Evolutionary conservation across 2,329 filamentous ascomycete genomes (phyloP).

Genomic region (Aureobasidium musti): DNA sequence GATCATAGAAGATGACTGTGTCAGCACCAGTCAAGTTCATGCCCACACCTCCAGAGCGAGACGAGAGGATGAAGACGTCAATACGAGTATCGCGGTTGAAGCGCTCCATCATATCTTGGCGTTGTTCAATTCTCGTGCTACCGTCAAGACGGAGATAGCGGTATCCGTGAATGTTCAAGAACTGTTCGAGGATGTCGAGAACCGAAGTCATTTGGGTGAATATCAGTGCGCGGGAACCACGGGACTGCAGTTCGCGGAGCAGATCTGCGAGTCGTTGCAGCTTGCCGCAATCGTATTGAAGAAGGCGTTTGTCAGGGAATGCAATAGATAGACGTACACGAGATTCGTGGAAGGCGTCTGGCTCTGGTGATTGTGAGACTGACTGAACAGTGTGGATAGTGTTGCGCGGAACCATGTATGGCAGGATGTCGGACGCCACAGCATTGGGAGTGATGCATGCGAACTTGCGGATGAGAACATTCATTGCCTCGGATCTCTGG

Average conservation of each 20-base stretch:
- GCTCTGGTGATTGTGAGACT: slow-evolving; percentile 9
- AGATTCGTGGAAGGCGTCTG: slow-evolving; percentile 90
- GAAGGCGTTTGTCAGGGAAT: slow-evolving; percentile 92
- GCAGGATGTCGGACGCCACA: slow-evolving; percentile 74
- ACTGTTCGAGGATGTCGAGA: slow-evolving; percentile 94
- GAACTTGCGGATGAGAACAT: slow-evolving; percentile 79
- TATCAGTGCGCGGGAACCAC: slow-evolving; percentile 90
- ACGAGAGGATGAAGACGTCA: slow-evolving; percentile 92
- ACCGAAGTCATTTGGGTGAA: slow-evolving; percentile 99
- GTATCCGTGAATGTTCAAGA: slow-evolving; percentile 96
- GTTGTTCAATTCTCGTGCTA: slow-evolving; percentile 93
- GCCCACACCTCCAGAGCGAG: slow-evolving; percentile 87
- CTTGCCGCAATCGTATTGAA: slow-evolving; percentile 98
- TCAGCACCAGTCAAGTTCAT: slow-evolving; percentile 97
- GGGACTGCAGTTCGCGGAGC: slow-evolving; percentile 80
- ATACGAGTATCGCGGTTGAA: slow-evolving; percentile 92
- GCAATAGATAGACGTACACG: slow-evolving; percentile 92
- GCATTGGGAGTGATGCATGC: slow-evolving; percentile 90
- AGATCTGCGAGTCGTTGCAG: slow-evolving; percentile 86
- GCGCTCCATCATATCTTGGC: slow-evolving; percentile 90
- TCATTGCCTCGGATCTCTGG: slow-evolving; percentile 70
- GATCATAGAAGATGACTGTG: slow-evolving; percentile 97
- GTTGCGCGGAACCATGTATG: slow-evolving; percentile 50
- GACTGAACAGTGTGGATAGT: slow-evolving; percentile 55
- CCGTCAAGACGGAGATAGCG: slow-evolving; percentile 95